Percentiles rank a stretch among this genome's conserved stretches.
Evolutionary conservation across 83 land plant species (phyloP).

Genomic region (Picea mariana): DNA sequence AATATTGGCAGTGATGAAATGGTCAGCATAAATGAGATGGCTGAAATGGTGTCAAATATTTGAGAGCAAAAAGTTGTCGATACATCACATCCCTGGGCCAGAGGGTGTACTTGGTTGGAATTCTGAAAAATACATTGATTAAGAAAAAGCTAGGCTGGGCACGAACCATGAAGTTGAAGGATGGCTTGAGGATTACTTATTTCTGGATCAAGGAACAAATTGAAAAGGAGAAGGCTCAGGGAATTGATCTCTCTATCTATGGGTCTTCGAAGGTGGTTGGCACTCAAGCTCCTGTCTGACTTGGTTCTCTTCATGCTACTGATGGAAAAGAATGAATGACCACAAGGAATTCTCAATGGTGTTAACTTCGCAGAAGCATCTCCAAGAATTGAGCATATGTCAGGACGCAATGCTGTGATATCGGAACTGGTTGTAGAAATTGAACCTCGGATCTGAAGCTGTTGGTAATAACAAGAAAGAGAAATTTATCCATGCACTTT

Average conservation of each 20-base stretch:
- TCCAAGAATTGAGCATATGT: no score
- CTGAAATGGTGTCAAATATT: conserved; percentile 96
- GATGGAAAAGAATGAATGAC: conserved; percentile 80
- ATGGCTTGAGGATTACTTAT: conserved; percentile 92
- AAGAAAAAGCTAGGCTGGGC: conserved; percentile 99
- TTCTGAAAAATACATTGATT: conserved; percentile 94
- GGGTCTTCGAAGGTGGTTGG: conserved; percentile 93
- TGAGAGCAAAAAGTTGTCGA: conserved; percentile 87
- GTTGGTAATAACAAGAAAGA: no score
- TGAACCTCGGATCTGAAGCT: no score
- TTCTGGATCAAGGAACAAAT: conserved; percentile 97
- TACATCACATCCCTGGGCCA: conserved; percentile 98
- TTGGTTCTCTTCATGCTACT: conserved; percentile 93
- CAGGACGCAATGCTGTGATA: no score
- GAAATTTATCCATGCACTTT: no score
- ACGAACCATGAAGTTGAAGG: conserved; percentile 95
- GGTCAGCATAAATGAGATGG: conserved; percentile 99
- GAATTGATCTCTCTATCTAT: conserved; percentile 62
- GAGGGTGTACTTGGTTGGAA: conserved; percentile 99
- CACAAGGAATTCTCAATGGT: no score
- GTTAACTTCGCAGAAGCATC: no score
- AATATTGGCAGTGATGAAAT: conserved; percentile 99
- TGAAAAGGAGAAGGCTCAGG: conserved; percentile 77
- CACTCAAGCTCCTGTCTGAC: conserved; percentile 94
- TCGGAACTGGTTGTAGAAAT: no score